Base-by-base conservation (phyloP, 2,329 filamentous ascomycete genomes). In the Fusarium succisae region DNA sequence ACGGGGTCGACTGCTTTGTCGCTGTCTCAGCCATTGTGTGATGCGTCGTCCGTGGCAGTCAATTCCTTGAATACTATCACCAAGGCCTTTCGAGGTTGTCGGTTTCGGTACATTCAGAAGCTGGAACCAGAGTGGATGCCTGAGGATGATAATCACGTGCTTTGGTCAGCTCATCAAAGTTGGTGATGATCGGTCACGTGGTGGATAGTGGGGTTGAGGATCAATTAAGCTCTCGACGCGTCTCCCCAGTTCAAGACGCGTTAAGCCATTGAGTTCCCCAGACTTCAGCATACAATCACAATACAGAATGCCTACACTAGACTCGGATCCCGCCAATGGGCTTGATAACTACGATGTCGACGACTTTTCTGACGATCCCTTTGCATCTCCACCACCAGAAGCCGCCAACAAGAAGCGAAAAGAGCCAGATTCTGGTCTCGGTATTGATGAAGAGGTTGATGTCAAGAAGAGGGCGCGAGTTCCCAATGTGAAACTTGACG, bases 381-480 rank as follows among this genome's bases (percentile, higher is more conserved):
- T 89, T 67, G 81, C 83, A 30, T 84, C 87, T n/a, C 85, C 84
- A 26, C 84, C 81, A 60, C 80, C 84, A 28, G 83, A 83, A 18
- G 75, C 80, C 37, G 80, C 81, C 58, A 74, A 82, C 68, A 87
- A 86, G 70, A 88, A 89, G 75, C 86, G 84, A 48, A 87, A 87
- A 65, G 84, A 84, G 30, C 81, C 83, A 3, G 84, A 87, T 35
- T 87, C 85, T 14, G 87, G 87, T 2, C 84, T 97, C 6, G 95
- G 95, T 51, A 91, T 98, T 64, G 95, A 98, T 74, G 91, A 97
- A 79, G 94, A 97, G 78, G 89, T 99, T 60, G 92, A 94, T 63
- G 88, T 98, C 9, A 90, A 89, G 45, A 98, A 94, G 83, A 93
- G 93, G 77, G 89, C 91, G 41, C 88, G 91, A 70, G 85, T 81